Base-by-base conservation (phyloP, 2,329 filamentous ascomycete genomes). In the Thermothelomyces thermophilus region DNA sequence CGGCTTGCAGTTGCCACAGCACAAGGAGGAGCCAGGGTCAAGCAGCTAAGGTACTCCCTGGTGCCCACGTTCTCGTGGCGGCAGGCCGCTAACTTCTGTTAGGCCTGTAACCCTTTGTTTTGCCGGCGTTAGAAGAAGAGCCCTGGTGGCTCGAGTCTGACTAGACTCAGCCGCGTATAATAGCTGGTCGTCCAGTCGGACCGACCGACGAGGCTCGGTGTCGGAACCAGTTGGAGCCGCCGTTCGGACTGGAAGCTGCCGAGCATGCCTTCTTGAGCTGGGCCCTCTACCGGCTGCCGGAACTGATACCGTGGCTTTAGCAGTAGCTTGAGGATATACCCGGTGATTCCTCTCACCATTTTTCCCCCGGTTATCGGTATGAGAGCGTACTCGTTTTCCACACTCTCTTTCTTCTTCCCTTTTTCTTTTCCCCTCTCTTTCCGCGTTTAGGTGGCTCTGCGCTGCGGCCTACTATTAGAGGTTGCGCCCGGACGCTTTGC, bases 1-100 rank as follows among this genome's bases (percentile, higher is more conserved):
- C 11, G 81, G 81, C 24, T 67, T 84, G 44, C 69, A 72, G 53
- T 70, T 69, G 11, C 65, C 68, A 14, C 40, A 43, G 35, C 60
- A 62, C 36, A 65, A 63, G 58, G 66, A 71, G 36, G 73, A 61
- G 45, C 34, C 54, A 1, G 52, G 52, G 16, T 37, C 53, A 35
- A 56, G 52, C 53, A 56, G 52, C 34, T 60, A 59, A n/a, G 52
- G 41, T 44, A 34, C 20, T 30, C 10, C 10, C 17, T 46, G 40
- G 41, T 19, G 33, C 19, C 28, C 17, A 9, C 37, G 28, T 20
- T 33, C 36, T 14, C 17, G 19, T 16, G 19, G 40, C 47, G 4
- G 28, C 37, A n/a, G 41, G 14, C n/a, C 36, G 16, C 36, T 44
- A 44, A 45, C 22, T 5, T 30, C 13, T 20, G 26, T 3, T 30